Evolutionary conservation across 257 asterid genomes (phyloP), one percentile per base, ranked within the genome.

Genomic region (Nicotiana undulata): DNA sequence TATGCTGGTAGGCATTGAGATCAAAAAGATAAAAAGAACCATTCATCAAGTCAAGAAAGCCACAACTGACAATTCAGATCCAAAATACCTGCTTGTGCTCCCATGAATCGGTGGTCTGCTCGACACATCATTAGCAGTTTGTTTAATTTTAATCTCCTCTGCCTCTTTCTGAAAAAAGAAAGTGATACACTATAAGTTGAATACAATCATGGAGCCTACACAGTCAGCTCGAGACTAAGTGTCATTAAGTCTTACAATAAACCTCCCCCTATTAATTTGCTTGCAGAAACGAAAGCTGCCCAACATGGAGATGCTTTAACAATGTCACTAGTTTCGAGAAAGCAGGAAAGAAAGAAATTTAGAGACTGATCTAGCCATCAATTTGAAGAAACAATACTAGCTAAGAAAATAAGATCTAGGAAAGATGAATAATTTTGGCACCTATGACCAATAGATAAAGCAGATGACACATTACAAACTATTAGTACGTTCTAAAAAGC

Each of bases 1-100:
- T 46, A 51, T 46, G 49, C 9, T 24, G 34, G n/a, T 46, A 24
- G 31, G 15, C 83, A 24, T 52, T 55, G 72, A 76, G n/a, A 49
- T 55, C 52, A 67, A 78, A 81, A 61, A 63, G 77, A 6, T 5
- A 52, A 18, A 70, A 31, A 3, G 2, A 9, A 22, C 6, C 32
- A 40, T 40, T 20, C 44, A 31, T 18, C 58, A 68, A 68, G 58
- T 68, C 34, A 20, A 68, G 74, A 44, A 9, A 66, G 49, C 59
- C 75, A 46, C 8, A 55, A 9, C 4, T n/a, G 49, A 81, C 20
- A 37, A 75, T 37, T 67, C 56, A 24, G 28, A 24, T 22, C 6
- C 0, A 46, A 6, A 44, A 79, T 55, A 92, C 99, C 97, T 89
- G 97, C 95, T 92, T 82, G 96, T 83, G 86, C 90, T 92, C 79